Base-by-base conservation (phyloP, 2,329 filamentous ascomycete species). In the Bipolaris zeicola region DNA sequence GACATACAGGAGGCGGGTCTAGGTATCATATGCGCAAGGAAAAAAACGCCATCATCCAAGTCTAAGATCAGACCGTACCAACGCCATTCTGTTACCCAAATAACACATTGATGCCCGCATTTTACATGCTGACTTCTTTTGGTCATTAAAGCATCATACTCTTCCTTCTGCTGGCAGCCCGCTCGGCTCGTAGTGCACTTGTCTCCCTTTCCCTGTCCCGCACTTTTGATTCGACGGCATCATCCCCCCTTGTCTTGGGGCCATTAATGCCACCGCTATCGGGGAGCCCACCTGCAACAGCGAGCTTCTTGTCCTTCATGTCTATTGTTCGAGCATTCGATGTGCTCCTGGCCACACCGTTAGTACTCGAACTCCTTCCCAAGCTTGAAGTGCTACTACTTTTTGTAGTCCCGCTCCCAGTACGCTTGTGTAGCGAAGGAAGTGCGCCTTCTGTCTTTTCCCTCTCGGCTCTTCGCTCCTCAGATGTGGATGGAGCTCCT, bases 131-230 rank as follows among this genome's bases (percentile, higher is more conserved):
- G n/a, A 18, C 34, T 44, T 31, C n/a, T 26, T 24, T 26, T 31
- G 28, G 31, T 37, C 44, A 55, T 69, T 62, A 78, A 43, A 79
- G 55, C 74, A 79, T 71, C 77, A 78, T 79, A 61, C 77, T 79
- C 64, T 76, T 74, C 57, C 77, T 66, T 45, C 77, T 63, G 61
- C 71, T 73, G n/a, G 76, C 74, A 24, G 73, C 73, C 44, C 76
- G 66, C 44, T 78, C 76, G 5, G 66, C 67, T 47, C 71, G 65
- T 16, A 72, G 47, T 43, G 65, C 62, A 42, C 62, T 62, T n/a
- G 60, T 64, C 24, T 61, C 64, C 28, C 53, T 52, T 18, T 47
- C 53, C 31, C 36, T 59, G 6, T 55, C 43, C 33, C 45, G 60
- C 42, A 38, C 44, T n/a, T 58, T 54, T 33, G 60, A 53, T 26